phyloP scores from a whole-genome alignment of 768 basidiomycete species.

The Naematelia aurantialba region DNA sequence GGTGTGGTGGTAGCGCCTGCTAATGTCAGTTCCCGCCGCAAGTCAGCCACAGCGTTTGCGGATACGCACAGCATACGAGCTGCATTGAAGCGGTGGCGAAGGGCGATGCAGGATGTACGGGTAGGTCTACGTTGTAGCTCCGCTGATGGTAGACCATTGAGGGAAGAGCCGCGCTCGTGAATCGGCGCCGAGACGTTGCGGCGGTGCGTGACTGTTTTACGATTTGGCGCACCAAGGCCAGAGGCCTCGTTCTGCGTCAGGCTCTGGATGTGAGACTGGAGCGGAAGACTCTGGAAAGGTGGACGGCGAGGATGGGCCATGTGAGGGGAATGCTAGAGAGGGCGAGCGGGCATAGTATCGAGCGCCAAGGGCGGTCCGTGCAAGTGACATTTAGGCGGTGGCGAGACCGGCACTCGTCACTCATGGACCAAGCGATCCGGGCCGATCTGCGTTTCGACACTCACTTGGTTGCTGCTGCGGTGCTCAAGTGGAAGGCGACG shows the following conservation, averaged over 20 bases:
- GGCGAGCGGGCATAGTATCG: not conserved
- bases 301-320: not conserved
- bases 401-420: constrained; percentile 7
- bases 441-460: constrained; percentile 17
- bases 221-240: constrained; percentile 8
- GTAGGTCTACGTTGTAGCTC: not conserved
- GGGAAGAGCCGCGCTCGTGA: not conserved
- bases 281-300: not conserved
- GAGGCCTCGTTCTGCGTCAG: constrained; percentile 6
- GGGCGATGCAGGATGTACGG: not conserved
- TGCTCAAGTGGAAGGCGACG: constrained; percentile 20
- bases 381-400: constrained; percentile 16
- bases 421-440: constrained; percentile 8
- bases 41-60: not conserved
- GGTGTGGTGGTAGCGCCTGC: constrained; percentile 1
- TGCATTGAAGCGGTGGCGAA: not conserved
- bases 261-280: constrained; percentile 4
- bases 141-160: not conserved
- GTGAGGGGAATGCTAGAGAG: not conserved
- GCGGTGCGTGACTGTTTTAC: constrained; percentile 1
- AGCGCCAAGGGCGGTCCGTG: not conserved
- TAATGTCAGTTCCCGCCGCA: not conserved
- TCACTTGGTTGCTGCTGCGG: not conserved
- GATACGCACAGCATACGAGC: not conserved
- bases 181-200: not conserved